phyloP scores from a whole-genome alignment of 257 asterid genomes.

The Capsicum rhomboideum region DNA sequence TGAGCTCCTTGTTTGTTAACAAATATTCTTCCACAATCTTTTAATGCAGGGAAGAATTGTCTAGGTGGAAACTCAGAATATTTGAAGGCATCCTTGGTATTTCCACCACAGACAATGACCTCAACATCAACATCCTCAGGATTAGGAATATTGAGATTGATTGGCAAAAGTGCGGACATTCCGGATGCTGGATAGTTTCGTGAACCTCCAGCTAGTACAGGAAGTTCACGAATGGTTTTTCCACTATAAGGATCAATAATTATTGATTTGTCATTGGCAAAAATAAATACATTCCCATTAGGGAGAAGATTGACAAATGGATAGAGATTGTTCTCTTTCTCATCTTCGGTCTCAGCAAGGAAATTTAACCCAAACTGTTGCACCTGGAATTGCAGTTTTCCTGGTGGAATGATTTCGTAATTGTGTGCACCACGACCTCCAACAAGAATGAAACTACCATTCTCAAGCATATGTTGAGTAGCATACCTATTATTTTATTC shows the following conservation, averaged over 20 bases:
- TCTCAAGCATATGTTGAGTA: slow-evolving; percentile 34
- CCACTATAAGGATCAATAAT: slow-evolving; percentile 58
- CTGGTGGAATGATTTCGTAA: slow-evolving; percentile 60
- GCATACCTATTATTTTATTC: slow-evolving; percentile 38
- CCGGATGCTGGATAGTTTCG: slow-evolving; percentile 85
- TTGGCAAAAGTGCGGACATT: slow-evolving; percentile 65
- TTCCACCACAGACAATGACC: slow-evolving; percentile 79
- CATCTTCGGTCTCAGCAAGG: slow-evolving; percentile 43
- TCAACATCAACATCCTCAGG: slow-evolving; percentile 6
- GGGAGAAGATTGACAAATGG: slow-evolving; percentile 83
- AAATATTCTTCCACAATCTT: slow-evolving; percentile 55
- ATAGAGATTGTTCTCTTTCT: slow-evolving; percentile 69
- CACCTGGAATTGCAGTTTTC: slow-evolving; percentile 28
- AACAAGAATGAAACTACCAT: slow-evolving; percentile 48
- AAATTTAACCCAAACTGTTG: slow-evolving; percentile 38
- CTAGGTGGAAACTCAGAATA: slow-evolving; percentile 31
- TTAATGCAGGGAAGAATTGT: slow-evolving; percentile 42
- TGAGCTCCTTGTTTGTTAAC: slow-evolving; percentile 11
- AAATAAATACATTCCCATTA: slow-evolving; percentile 66
- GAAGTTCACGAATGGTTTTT: slow-evolving; percentile 34
- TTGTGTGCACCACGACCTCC: slow-evolving; percentile 71
- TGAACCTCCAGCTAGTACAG: slow-evolving; percentile 54
- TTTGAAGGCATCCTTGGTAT: slow-evolving; percentile 39
- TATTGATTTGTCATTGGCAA: slow-evolving; percentile 67
- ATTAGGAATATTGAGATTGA: slow-evolving; percentile 27